Evolutionary conservation across 2,329 filamentous ascomycete genomes (phyloP).

Genomic region (Pseudogymnoascus sp.): DNA sequence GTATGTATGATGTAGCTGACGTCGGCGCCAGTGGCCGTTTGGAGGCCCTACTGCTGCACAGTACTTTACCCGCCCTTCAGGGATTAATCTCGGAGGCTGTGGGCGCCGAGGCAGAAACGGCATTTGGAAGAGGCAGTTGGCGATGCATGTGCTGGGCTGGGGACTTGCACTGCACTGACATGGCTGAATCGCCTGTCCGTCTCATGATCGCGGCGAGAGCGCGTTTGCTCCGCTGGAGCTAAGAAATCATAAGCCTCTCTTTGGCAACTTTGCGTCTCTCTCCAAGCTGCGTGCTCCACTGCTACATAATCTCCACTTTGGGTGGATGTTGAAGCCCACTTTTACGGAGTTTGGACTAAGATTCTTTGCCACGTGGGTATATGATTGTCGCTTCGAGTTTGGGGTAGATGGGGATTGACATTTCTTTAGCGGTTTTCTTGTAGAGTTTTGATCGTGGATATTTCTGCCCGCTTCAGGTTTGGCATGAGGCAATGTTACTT

Average conservation of each 20-base stretch:
- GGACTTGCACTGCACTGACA: not conserved
- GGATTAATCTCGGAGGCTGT: not conserved
- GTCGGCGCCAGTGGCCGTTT: not conserved
- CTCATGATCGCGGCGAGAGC: not conserved
- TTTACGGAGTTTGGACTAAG: not conserved
- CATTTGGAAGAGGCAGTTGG: not conserved
- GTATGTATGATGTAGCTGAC: not conserved
- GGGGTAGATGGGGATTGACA: not conserved
- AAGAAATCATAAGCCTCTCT: not conserved
- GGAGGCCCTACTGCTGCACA: not conserved
- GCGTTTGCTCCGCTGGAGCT: not conserved
- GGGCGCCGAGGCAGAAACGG: not conserved
- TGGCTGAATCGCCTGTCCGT: not conserved
- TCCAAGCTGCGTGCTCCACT: too few relatives aligned
- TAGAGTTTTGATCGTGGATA: not conserved
- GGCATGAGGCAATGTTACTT: not conserved
- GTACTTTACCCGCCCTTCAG: not conserved
- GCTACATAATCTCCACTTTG: not conserved
- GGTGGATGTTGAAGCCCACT: not conserved
- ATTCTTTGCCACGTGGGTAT: not conserved
- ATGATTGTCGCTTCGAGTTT: not conserved
- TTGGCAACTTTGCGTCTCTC: not conserved
- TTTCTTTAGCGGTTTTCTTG: not conserved
- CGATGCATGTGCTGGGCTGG: not conserved
- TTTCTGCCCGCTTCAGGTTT: not conserved